phyloP scores from a whole-genome alignment of 148 eudicot species.

The Beta vulgaris region DNA sequence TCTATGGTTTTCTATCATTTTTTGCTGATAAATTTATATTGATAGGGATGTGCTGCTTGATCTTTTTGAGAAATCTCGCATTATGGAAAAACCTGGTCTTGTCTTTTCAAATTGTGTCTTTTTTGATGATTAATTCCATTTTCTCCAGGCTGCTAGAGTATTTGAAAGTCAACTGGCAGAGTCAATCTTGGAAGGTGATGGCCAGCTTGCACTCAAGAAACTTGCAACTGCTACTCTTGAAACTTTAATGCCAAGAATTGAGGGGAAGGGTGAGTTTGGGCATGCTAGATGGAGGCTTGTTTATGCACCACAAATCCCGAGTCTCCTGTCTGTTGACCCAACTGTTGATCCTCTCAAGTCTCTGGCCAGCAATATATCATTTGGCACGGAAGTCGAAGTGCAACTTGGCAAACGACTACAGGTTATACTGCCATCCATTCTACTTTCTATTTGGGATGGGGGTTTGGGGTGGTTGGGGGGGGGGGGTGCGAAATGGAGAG shows the following conservation, averaged over 20 bases:
- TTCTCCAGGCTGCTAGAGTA: constrained; percentile 89
- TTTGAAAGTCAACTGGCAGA: constrained; percentile 97
- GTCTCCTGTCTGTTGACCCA: constrained; percentile 94
- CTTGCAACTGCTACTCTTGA: constrained; percentile 99
- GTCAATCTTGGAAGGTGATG: constrained; percentile 95
- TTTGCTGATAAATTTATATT: too few species aligned
- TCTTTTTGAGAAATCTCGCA: not conserved
- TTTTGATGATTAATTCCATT: constrained; percentile 1
- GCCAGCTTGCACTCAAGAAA: constrained; percentile 98
- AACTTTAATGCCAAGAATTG: constrained; percentile 95
- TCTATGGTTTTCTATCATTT: not conserved
- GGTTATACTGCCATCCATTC: constrained; percentile 40
- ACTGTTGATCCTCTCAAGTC: constrained; percentile 93
- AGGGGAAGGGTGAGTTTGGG: constrained; percentile 97
- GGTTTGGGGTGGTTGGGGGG: too few species aligned
- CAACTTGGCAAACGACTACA: constrained; percentile 98
- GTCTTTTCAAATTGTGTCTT: too few species aligned
- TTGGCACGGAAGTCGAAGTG: constrained; percentile 98
- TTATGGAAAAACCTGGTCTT: not conserved
- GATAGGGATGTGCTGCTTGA: not conserved
- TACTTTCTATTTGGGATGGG: not conserved
- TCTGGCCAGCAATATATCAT: constrained; percentile 91
- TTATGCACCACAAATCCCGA: constrained; percentile 96
- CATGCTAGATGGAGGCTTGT: constrained; percentile 99
- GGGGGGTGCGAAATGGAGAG: not conserved